phyloP scores from a whole-genome alignment of 352 stramenopile species.

The Pilasporangium apinafurcum region DNA sequence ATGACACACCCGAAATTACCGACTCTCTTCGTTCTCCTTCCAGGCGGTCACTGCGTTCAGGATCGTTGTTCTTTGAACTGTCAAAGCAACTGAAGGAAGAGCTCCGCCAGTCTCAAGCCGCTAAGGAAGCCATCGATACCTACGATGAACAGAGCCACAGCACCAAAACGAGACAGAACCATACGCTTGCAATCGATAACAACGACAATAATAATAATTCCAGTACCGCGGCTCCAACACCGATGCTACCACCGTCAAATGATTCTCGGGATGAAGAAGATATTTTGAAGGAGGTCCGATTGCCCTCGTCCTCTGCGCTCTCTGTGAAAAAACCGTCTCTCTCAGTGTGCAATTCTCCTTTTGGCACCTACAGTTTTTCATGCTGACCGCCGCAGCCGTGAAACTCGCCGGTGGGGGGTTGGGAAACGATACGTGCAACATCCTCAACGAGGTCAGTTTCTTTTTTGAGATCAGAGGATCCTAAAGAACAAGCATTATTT shows the following conservation, averaged over 20 bases:
- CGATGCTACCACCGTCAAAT: slow-evolving; percentile 2
- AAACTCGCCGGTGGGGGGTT: slow-evolving; percentile 46
- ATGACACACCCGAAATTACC: background rate
- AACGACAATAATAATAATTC: slow-evolving; percentile 6
- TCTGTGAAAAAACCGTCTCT: slow-evolving; percentile 17
- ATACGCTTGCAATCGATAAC: slow-evolving; percentile 5
- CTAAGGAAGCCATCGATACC: background rate
- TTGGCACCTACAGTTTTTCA: slow-evolving; percentile 38
- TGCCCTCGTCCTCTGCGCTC: slow-evolving; percentile 5
- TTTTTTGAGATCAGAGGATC: background rate
- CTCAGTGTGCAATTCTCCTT: slow-evolving; percentile 30
- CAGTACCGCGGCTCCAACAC: slow-evolving; percentile 6
- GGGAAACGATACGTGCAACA: slow-evolving; percentile 55
- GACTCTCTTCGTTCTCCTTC: background rate
- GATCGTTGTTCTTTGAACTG: slow-evolving; percentile 44
- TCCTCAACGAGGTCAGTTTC: slow-evolving; percentile 29
- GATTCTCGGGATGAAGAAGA: slow-evolving; percentile 14
- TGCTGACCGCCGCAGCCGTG: slow-evolving; percentile 45
- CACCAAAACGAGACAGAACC: background rate
- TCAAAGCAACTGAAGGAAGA: slow-evolving; percentile 24
- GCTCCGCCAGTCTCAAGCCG: slow-evolving; percentile 3
- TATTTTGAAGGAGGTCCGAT: slow-evolving; percentile 41
- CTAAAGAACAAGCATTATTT: background rate
- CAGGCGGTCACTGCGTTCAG: slow-evolving; percentile 12
- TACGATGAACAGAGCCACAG: background rate